Percentiles rank a stretch among this genome's conserved stretches.
phyloP scores from a whole-genome alignment of 495 filamentous ascomycete species.

The Penicillium robsamsonii region DNA sequence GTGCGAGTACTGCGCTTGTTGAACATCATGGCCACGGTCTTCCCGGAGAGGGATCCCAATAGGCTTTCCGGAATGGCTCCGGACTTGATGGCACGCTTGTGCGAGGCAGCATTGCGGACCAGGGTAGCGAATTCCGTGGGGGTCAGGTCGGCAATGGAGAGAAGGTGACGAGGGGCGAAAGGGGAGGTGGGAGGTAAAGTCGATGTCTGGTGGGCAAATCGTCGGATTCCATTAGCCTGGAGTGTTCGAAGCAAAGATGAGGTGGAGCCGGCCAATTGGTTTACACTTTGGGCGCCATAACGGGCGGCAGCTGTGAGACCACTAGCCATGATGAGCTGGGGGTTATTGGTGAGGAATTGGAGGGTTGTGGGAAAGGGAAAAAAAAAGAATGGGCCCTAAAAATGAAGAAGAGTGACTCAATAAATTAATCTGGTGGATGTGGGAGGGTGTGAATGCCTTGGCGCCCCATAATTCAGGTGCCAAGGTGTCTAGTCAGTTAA shows the following conservation, averaged over 20 bases:
- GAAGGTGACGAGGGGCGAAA: constrained; percentile 72
- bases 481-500: background rate
- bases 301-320: constrained; percentile 55
- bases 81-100: constrained; percentile 77
- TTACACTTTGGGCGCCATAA: constrained; percentile 38
- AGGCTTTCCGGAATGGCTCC: constrained; percentile 59
- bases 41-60: constrained; percentile 58
- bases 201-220: constrained; percentile 37
- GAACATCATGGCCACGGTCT: constrained; percentile 94
- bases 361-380: constrained; percentile 12
- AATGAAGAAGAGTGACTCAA: constrained; percentile 23
- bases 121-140: constrained; percentile 75
- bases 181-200: constrained; percentile 43
- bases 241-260: constrained; percentile 33
- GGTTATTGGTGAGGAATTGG: constrained; percentile 3
- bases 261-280: constrained; percentile 34
- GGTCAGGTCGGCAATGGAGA: constrained; percentile 84
- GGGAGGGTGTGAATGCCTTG: constrained; percentile 10
- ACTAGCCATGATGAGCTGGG: constrained; percentile 33
- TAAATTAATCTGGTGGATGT: constrained; percentile 13
- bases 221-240: constrained; percentile 37
- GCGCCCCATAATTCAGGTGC: constrained; percentile 9
- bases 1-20: constrained; percentile 92
- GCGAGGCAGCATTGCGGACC: constrained; percentile 71
- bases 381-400: background rate